These are phyloP conservation scores for Phialocephala sp. DNA, from an alignment of 2,329 filamentous ascomycete species.

Conservation along the genomic window DNA sequence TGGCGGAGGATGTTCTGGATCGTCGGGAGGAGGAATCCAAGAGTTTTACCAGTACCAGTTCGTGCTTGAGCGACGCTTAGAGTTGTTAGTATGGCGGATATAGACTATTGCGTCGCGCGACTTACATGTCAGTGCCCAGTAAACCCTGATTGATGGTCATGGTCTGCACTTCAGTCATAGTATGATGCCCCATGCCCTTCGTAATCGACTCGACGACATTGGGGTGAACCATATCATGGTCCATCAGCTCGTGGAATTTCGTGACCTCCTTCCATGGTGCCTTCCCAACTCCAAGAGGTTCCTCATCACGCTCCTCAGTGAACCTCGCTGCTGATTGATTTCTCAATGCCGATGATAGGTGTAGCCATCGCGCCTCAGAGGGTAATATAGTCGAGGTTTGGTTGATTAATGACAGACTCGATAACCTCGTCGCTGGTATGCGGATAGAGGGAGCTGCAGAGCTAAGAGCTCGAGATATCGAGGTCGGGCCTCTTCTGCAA, in stretches of 20 bases:
- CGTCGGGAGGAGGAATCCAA: constrained; percentile 88
- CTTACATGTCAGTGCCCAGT: constrained; percentile 56
- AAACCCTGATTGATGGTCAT: constrained; percentile 82
- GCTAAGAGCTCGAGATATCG: constrained; percentile 39
- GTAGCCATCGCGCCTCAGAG: constrained; percentile 38
- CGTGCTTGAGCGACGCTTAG: constrained; percentile 87
- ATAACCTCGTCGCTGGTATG: constrained; percentile 37
- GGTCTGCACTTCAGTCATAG: constrained; percentile 91
- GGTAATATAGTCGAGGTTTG: constrained; percentile 26
- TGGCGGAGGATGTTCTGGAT: constrained; percentile 81
- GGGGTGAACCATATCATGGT: constrained; percentile 40
- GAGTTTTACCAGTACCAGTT: constrained; percentile 95
- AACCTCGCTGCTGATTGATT: constrained; percentile 23
- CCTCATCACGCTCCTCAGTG: constrained; percentile 11
- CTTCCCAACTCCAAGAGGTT: constrained; percentile 12
- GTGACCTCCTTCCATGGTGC: constrained; percentile 29
- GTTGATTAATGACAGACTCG: constrained; percentile 32
- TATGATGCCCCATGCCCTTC: constrained; percentile 73
- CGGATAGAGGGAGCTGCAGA: constrained; percentile 32
- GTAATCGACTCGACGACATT: constrained; percentile 60
- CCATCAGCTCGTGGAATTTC: constrained; percentile 42
- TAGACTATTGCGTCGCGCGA: constrained; percentile 8
- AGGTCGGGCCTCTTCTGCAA: constrained; percentile 43
- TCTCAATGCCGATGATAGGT: constrained; percentile 35
- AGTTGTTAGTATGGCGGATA: constrained; percentile 24